phyloP scores from a whole-genome alignment of 169 alveolate species.

The Amoebophrya sp. region DNA sequence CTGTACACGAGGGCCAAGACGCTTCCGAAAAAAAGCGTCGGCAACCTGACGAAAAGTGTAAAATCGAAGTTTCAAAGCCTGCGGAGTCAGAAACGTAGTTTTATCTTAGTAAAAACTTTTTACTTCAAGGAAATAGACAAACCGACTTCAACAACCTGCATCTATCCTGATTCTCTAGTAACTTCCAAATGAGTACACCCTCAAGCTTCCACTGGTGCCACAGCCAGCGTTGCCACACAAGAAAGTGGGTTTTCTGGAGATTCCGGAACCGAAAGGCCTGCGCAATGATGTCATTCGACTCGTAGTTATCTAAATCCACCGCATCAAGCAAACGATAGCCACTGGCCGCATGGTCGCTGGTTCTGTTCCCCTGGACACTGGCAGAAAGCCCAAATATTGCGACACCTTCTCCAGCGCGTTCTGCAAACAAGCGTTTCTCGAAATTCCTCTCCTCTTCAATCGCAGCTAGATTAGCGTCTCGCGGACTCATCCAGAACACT shows the following conservation, averaged over 20 bases:
- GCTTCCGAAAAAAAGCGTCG: background rate
- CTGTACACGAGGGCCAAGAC: background rate
- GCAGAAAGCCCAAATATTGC: too few relatives aligned
- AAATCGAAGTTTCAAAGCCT: too few relatives aligned
- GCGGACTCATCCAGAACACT: too few relatives aligned
- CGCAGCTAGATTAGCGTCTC: background rate
- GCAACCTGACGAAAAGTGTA: background rate
- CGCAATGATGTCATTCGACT: background rate
- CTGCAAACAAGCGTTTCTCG: too few relatives aligned
- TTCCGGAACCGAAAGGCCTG: slow-evolving; percentile 19
- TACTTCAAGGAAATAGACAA: background rate
- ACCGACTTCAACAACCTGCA: too few relatives aligned
- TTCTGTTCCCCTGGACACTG: background rate
- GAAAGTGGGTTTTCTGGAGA: background rate
- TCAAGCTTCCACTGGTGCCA: background rate
- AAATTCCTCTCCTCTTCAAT: background rate
- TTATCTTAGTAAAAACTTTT: too few relatives aligned
- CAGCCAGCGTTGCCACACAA: background rate
- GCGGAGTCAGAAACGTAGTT: too few relatives aligned
- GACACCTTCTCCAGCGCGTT: too few relatives aligned
- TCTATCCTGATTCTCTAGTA: background rate
- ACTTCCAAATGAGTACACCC: background rate
- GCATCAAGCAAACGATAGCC: background rate
- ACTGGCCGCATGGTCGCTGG: background rate
- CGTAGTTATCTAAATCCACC: background rate